Evolutionary conservation across 495 filamentous ascomycete genomes (phyloP), one percentile per base, ranked within the genome.

Genomic region (Neurospora sublineolata): DNA sequence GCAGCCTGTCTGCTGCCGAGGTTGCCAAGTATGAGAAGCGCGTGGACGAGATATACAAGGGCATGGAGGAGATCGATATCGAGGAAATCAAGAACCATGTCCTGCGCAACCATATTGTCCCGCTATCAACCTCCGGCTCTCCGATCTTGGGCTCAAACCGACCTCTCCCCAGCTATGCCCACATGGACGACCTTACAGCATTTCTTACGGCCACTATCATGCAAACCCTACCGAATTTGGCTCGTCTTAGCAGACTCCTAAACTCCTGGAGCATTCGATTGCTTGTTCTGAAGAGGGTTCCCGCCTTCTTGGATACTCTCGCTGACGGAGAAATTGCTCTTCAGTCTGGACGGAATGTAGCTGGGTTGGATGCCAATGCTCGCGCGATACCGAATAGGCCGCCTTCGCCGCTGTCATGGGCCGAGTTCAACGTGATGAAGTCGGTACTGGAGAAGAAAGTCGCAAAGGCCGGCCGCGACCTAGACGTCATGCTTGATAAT

Each of bases 11-110:
- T 23, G 85, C 84, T 23, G 76, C 80, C 6, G 82, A 88, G 37
- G 89, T 94, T 0, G 79, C 86, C 37, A 77, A 82, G 68, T 93
- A 95, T 77, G 91, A 94, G 76, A 82, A 79, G 42, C 86, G 94
- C 37, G 85, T 97, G 33, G 91, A 94, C 41, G 88, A 90, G 69
- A 97, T 99, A 73, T 83, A 83, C 27, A 87, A 89, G 68, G 90
- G 88, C 68, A 88, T 97, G 84, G 92, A 94, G 27, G 86, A 87
- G 52, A 82, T 99, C 67, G 88, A 93, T 69, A 85, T 99, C 64
- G 94, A 97, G 73, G 94, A 96, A 75, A 88, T 98, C 75, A 97
- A 97, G 82, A 87, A 85, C 67, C 93, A 94, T 79, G 92, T 98
- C 73, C 83, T 97, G 71, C 89, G 91, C 83, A 91, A 90, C 71